phyloP scores from a whole-genome alignment of 768 basidiomycete genomes.

The Mycena galericulata region DNA sequence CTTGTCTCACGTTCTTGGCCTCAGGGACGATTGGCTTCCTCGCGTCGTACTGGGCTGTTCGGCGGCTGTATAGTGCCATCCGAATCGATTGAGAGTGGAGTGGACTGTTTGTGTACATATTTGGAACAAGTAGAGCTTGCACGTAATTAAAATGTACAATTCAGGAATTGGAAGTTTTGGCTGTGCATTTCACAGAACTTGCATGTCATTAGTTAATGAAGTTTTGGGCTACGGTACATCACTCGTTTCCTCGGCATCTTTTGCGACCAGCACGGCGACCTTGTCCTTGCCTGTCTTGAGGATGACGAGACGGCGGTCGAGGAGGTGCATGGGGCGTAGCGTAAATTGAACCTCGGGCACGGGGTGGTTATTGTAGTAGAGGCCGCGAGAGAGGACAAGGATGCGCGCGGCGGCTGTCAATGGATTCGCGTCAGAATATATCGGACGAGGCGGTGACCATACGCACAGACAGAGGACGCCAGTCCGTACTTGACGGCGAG shows the following conservation, averaged over 20 bases:
- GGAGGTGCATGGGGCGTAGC: slow-evolving; percentile 58
- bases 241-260: not conserved
- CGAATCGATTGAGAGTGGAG: slow-evolving; percentile 68
- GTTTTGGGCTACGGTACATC: too few species aligned
- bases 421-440: slow-evolving; percentile 13
- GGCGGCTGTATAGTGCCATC: slow-evolving; percentile 84
- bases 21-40: slow-evolving; percentile 92
- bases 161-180: too few species aligned
- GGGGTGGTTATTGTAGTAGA: slow-evolving; percentile 77
- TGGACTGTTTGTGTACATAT: slow-evolving; percentile 21
- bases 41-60: slow-evolving; percentile 91
- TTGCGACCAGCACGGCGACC: slow-evolving; percentile 64
- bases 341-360: slow-evolving; percentile 63
- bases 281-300: slow-evolving; percentile 83
- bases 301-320: slow-evolving; percentile 73
- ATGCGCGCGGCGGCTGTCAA: slow-evolving; percentile 72
- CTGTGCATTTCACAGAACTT: too few species aligned
- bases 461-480: slow-evolving; percentile 73
- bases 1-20: not conserved
- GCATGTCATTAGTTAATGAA: too few species aligned
- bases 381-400: slow-evolving; percentile 71
- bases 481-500: slow-evolving; percentile 71
- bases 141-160: not conserved
- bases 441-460: not conserved
- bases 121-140: slow-evolving; percentile 16